Evolutionary conservation across 768 basidiomycete species (phyloP).

Genomic region (Termitomyces sp.): DNA sequence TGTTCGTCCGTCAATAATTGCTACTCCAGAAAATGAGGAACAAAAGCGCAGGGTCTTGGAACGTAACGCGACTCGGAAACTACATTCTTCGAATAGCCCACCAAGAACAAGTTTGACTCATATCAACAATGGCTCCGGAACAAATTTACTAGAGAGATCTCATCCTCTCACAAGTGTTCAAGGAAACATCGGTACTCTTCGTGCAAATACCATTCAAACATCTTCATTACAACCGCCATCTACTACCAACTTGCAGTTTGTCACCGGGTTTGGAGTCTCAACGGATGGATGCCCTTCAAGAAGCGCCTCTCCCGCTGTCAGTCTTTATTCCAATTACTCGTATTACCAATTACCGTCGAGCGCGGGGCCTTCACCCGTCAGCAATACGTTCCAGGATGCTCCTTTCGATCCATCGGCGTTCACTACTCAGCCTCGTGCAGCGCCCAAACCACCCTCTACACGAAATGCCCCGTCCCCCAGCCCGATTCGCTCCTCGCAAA

Average conservation of each 20-base stretch:
- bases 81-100: constrained; percentile 21
- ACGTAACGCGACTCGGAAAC: constrained; percentile 43
- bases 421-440: constrained; percentile 7
- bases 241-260: constrained; percentile 4
- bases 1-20: constrained; percentile 35
- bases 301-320: constrained; percentile 26
- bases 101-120: neutral
- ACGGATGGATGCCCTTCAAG: constrained; percentile 27
- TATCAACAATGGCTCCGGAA: neutral
- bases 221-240: neutral
- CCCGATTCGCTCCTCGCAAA: constrained; percentile 3
- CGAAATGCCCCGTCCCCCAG: constrained; percentile 8
- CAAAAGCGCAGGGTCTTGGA: constrained; percentile 48
- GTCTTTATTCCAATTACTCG: constrained; percentile 60
- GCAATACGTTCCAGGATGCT: constrained; percentile 17
- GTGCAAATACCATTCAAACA: constrained; percentile 1
- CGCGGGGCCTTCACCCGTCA: constrained; percentile 37
- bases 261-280: constrained; percentile 1
- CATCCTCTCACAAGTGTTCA: neutral
- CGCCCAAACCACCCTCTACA: constrained; percentile 5
- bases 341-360: constrained; percentile 58
- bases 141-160: neutral
- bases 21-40: constrained; percentile 32
- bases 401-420: constrained; percentile 13
- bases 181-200: neutral